Evolutionary conservation across 352 stramenopile species (phyloP), one percentile per base, ranked within the genome.

Genomic region (Phytophthora sansomeana): DNA sequence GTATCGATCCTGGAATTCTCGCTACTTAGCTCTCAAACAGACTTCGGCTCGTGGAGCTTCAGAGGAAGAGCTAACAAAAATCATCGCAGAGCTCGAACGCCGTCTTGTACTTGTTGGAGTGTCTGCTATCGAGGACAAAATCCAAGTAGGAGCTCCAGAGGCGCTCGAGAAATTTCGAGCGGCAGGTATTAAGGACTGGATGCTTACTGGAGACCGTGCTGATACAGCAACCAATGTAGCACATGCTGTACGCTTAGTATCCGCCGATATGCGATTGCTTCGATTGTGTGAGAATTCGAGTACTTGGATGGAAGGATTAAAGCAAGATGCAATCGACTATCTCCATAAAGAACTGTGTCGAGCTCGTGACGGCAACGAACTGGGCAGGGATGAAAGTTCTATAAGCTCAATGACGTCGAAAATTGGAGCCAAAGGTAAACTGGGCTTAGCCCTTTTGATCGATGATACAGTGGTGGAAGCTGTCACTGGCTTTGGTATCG

Each of bases 181-280:
- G 5, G 80, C 84, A 2, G 82, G 84, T 0, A 87, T 92, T 58
- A 92, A 89, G 54, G 75, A 91, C 9, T 92, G 82, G 84, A 91
- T 92, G 81, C 69, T 92, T 17, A 91, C 84, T 1, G 80, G 84
- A 2, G 84, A 92, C 46, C 66, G 78, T 9, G 75, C 77, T 3
- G 82, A 92, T 32, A 92, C 84, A 2, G 80, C 84, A 16, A 85
- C 78, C 9, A 92, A 91, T 50, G 80, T 91, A 26, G 82, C 77
- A 6, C 68, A 85, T 38, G 72, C 80, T 5, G 80, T 83, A 6
- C 77, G 78, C 3, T 59, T 92, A 7, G 72, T 92, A 4, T 79
- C 75, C 43, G 58, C 41, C 33, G 78, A 89, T 0, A 92, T 92
- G 83, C 66, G 63, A 28, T 33, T 83, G 28, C 70, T 85, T 49